These are phyloP conservation scores for Wickerhamomyces hampshirensis DNA, from an alignment of 805 yeast species.

Conservation along the genomic window DNA sequence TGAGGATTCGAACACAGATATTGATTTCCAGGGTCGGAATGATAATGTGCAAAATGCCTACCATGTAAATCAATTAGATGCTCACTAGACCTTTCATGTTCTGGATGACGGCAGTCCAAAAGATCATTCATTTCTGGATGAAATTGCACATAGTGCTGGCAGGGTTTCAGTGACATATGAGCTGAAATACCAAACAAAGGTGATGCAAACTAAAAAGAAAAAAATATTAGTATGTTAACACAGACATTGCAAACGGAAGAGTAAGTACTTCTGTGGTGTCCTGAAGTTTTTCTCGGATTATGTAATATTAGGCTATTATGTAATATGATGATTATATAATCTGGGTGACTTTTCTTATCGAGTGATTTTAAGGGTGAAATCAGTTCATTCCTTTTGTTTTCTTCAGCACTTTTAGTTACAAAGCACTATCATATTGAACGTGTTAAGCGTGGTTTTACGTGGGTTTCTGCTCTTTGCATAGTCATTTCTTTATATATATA, in stretches of 20 bases:
- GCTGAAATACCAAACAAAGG: too few species aligned
- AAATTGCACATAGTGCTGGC: neutral
- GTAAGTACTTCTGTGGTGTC: too few species aligned
- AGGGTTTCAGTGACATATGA: too few species aligned
- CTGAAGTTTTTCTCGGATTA: too few species aligned
- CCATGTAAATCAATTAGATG: neutral
- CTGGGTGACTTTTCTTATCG: neutral
- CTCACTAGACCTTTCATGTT: neutral
- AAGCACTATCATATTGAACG: neutral
- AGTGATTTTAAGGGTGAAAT: neutral
- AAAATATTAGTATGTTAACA: too few species aligned
- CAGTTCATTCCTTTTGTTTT: neutral
- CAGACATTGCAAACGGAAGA: too few species aligned
- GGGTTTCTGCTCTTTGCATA: neutral
- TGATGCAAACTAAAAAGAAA: too few species aligned
- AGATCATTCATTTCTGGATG: neutral
- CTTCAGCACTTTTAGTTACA: neutral
- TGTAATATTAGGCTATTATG: too few species aligned
- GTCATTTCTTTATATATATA: too few species aligned
- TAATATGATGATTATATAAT: too few species aligned
- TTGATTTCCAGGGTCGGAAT: neutral
- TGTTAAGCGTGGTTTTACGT: neutral
- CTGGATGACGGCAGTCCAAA: neutral
- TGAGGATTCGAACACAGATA: neutral
- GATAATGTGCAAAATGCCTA: conserved; percentile 2